These are phyloP conservation scores for Naganishia albida DNA, from an alignment of 1,284 basidiomycete genomes.

Conservation along the genomic window DNA sequence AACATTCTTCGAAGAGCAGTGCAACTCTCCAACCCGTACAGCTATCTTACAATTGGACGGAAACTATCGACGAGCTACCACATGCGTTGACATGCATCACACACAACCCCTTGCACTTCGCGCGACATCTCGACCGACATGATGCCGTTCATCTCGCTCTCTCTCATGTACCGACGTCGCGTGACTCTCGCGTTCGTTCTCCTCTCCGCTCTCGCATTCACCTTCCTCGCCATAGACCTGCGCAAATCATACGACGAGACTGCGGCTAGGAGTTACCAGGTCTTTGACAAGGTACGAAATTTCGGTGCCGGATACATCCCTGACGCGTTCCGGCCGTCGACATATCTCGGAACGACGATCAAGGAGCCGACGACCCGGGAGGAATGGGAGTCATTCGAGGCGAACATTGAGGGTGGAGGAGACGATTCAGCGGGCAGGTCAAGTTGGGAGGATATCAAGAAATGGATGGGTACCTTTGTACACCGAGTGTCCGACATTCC, in stretches of 20 bases:
- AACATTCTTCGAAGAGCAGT: no score
- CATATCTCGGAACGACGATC: constrained; percentile 2
- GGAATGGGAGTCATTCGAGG: constrained; percentile 2
- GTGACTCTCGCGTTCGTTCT: neutral
- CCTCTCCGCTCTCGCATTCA: neutral
- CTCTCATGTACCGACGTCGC: neutral
- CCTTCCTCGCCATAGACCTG: neutral
- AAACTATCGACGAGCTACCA: neutral
- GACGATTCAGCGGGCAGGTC: neutral
- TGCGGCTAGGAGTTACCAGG: neutral
- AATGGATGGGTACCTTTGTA: neutral
- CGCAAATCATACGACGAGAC: neutral
- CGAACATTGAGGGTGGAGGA: neutral
- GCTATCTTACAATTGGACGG: no score
- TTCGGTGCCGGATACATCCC: constrained; percentile 12
- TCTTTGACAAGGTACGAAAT: constrained; percentile 2
- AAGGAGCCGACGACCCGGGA: constrained; percentile 14
- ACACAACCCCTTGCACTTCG: neutral
- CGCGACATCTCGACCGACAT: neutral
- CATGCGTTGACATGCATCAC: neutral
- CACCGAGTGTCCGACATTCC: neutral
- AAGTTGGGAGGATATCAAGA: neutral
- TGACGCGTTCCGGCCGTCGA: constrained; percentile 13
- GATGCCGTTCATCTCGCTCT: constrained; percentile 5
- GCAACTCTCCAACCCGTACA: no score